A percentile compares a stretch with the other conserved stretches of the same genome.
These are phyloP conservation scores for Neofusicoccum kwambonambiense DNA, from an alignment of 2,329 filamentous ascomycete species.

Conservation along the genomic window DNA sequence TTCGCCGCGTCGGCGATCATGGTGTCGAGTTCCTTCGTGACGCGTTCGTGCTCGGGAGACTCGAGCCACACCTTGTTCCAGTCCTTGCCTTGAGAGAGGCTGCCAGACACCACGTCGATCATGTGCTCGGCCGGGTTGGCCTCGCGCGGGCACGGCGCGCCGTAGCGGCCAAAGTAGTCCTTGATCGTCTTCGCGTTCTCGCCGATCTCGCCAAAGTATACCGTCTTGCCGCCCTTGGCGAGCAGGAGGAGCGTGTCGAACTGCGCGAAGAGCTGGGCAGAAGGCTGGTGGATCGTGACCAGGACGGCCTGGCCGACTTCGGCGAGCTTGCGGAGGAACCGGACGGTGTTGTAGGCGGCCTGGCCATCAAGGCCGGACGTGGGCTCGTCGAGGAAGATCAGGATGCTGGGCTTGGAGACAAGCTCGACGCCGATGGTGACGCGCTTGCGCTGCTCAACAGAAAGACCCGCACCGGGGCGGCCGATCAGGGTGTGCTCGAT, in stretches of 20 bases:
- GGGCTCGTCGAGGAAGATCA: conserved; percentile 74
- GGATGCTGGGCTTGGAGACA: conserved; percentile 61
- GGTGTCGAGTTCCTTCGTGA: conserved; percentile 37
- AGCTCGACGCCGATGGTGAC: conserved; percentile 61
- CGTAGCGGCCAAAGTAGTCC: conserved; percentile 46
- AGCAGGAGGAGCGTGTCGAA: conserved; percentile 77
- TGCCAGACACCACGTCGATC: conserved; percentile 62
- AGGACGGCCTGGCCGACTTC: conserved; percentile 78
- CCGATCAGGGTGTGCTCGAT: conserved; percentile 61
- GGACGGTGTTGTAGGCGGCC: conserved; percentile 68
- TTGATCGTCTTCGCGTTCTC: conserved; percentile 66
- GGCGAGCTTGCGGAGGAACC: conserved; percentile 70
- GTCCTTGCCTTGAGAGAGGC: conserved; percentile 26
- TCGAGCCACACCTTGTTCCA: conserved; percentile 41
- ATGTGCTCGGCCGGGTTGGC: conserved; percentile 68
- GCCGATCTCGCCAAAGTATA: conserved; percentile 81
- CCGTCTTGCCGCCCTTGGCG: conserved; percentile 71
- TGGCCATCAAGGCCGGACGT: conserved; percentile 71
- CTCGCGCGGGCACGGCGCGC: conserved; percentile 53
- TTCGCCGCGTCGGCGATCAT: conserved; percentile 39
- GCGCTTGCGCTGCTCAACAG: conserved; percentile 62
- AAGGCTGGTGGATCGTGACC: conserved; percentile 85
- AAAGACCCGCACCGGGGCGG: conserved; percentile 52
- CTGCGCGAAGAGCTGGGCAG: conserved; percentile 75
- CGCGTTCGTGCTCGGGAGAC: conserved; percentile 32